Evolutionary conservation across 2,329 filamentous ascomycete species (phyloP), one percentile per base, ranked within the genome.

Genomic region (Fusarium piperis): DNA sequence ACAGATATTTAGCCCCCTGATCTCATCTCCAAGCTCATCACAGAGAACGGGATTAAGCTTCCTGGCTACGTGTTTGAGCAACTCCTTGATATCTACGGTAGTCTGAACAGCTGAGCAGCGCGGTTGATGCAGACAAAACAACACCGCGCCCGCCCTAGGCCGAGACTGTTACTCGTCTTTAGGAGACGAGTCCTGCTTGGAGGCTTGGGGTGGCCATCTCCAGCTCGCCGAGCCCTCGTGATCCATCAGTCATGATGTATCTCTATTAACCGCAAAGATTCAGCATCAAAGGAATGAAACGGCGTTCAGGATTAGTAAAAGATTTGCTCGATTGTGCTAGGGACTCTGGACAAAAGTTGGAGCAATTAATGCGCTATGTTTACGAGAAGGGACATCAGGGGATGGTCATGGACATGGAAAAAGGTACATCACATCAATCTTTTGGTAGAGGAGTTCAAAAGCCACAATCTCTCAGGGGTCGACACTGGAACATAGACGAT

Each of bases 11-110:
- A 92, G 85, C 91, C 92, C 8, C 91, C 91, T 3, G 86, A 90
- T 53, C 74, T 93, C 35, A 91, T 94, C 68, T 90, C 90, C 11
- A 91, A 91, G 32, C 89, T 94, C 73, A 92, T 94, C 74, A 94
- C 92, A 1, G 93, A 95, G 79, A 90, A 90, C 57, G 92, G 92
- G 51, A 89, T 93, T 55, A 86, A 93, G 72, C 88, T 91, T 46
- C 91, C 92, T 0, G 90, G 88, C 64, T 91, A 91, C 28, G 91
- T 93, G 35, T 90, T 90, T 64, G 91, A 93, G 76, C 89, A 92
- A 79, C 83, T 93, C 48, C 91, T 93, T 74, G 89, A 90, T 78
- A 91, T 91, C 38, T 86, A 86, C 71, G 83, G 83, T 62, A 84
- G 81, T 63, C 75, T 85, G 60, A 82, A 82, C 65, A 74, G 79